Evolutionary conservation across 352 stramenopile species (phyloP).

Genomic region (Globisporangium takayamanum): DNA sequence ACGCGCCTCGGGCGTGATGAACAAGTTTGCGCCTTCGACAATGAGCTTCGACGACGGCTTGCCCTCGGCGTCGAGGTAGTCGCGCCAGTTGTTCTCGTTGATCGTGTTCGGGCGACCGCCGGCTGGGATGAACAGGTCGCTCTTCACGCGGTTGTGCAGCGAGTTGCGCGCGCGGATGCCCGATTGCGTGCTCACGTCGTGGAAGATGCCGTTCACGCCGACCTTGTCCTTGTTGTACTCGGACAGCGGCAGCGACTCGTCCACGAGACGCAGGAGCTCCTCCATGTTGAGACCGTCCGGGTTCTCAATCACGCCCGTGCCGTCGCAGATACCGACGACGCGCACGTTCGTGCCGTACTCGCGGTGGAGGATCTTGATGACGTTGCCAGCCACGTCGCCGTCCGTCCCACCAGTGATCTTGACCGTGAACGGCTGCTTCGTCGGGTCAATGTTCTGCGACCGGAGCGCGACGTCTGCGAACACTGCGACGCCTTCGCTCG

Average conservation of each 20-base stretch:
- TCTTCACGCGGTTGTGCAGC: constrained; percentile 95
- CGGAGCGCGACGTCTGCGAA: constrained; percentile 72
- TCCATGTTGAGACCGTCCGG: constrained; percentile 91
- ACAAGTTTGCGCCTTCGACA: constrained; percentile 83
- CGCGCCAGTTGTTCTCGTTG: constrained; percentile 82
- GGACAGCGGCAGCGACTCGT: constrained; percentile 87
- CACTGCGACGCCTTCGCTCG: constrained; percentile 74
- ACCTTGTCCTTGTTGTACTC: constrained; percentile 55
- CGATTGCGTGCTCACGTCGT: constrained; percentile 73
- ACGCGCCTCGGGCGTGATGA: constrained; percentile 77
- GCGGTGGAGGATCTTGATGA: constrained; percentile 96
- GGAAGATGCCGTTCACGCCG: constrained; percentile 49
- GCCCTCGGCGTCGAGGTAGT: constrained; percentile 58
- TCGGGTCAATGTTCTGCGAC: constrained; percentile 74
- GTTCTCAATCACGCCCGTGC: constrained; percentile 93
- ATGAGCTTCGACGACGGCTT: constrained; percentile 79
- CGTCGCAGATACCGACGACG: constrained; percentile 91
- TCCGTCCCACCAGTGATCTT: constrained; percentile 94
- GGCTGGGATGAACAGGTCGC: constrained; percentile 80
- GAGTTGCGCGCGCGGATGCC: constrained; percentile 94
- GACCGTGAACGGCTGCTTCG: constrained; percentile 64
- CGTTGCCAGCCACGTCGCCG: constrained; percentile 96
- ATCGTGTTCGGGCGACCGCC: constrained; percentile 80
- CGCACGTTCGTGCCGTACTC: constrained; percentile 92
- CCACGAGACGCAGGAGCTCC: constrained; percentile 93